A percentile compares a stretch with the other conserved stretches of the same genome.
These are phyloP conservation scores for Torulaspora maleeae DNA, from an alignment of 805 yeast genomes.

Conservation along the genomic window DNA sequence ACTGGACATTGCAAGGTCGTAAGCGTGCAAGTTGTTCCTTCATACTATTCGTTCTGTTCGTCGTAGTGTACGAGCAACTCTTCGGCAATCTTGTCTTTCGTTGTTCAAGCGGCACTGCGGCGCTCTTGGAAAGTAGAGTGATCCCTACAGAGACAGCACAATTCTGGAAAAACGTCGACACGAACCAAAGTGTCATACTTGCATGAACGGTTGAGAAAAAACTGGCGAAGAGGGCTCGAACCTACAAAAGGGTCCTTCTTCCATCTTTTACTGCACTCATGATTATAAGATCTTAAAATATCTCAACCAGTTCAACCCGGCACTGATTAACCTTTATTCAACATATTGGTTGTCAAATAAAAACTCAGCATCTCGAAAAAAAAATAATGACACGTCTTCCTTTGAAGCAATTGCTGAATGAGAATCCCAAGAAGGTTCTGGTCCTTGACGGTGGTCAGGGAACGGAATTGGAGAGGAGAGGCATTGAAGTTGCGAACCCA, in stretches of 20 bases:
- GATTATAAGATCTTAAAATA: not conserved
- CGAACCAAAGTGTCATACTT: not conserved
- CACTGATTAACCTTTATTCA: not conserved
- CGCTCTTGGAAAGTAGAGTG: too few species aligned
- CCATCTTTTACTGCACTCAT: too few species aligned
- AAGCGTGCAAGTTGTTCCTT: too few species aligned
- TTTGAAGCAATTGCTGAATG: not conserved
- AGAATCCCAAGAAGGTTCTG: slow-evolving; percentile 12
- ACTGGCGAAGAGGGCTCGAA: too few species aligned
- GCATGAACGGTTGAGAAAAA: not conserved
- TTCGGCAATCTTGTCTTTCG: too few species aligned
- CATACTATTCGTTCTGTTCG: too few species aligned
- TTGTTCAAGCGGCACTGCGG: too few species aligned
- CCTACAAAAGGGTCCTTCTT: too few species aligned
- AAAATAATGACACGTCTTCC: slow-evolving; percentile 7
- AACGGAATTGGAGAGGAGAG: slow-evolving; percentile 51
- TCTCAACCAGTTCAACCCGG: not conserved
- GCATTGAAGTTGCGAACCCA: slow-evolving; percentile 43
- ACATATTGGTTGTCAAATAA: slow-evolving; percentile 1
- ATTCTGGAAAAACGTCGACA: too few species aligned
- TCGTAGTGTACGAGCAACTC: too few species aligned
- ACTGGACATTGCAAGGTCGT: too few species aligned
- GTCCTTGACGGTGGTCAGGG: slow-evolving; percentile 62
- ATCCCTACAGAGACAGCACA: not conserved
- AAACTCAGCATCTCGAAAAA: not conserved